Conservation (phyloP, 768 basidiomycete genomes). For the Leccinellum albellum region DNA sequence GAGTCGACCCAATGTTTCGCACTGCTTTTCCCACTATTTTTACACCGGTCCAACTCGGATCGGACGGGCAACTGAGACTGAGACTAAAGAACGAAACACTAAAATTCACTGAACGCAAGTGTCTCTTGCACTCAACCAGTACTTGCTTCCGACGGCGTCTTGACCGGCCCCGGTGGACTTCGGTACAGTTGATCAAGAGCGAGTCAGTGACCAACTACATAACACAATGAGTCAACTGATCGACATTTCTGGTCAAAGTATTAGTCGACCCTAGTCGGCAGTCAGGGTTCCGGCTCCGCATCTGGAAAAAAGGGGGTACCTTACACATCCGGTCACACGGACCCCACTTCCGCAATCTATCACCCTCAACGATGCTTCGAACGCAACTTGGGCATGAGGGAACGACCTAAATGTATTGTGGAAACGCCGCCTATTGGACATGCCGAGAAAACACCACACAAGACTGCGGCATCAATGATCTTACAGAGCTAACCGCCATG, state of each 20-base stretch:
- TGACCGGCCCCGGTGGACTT: background rate
- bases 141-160: background rate
- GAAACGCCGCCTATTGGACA: too few relatives aligned
- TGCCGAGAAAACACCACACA: too few relatives aligned
- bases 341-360: too few relatives aligned
- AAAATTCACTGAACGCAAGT: background rate
- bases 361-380: too few relatives aligned
- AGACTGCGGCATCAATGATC: too few relatives aligned
- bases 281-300: background rate
- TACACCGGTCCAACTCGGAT: too few relatives aligned
- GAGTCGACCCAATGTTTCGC: background rate
- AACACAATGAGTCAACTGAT: background rate
- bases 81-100: background rate
- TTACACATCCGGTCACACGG: background rate
- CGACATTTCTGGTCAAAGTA: background rate
- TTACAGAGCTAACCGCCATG: background rate
- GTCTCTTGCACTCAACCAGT: background rate
- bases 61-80: background rate
- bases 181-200: background rate
- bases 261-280: background rate
- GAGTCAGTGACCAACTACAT: background rate
- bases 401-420: too few relatives aligned
- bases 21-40: background rate
- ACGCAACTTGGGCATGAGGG: background rate
- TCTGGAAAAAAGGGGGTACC: background rate